Evolutionary conservation across 1,139 yeast genomes (phyloP).

Genomic region (Candida albicans): DNA sequence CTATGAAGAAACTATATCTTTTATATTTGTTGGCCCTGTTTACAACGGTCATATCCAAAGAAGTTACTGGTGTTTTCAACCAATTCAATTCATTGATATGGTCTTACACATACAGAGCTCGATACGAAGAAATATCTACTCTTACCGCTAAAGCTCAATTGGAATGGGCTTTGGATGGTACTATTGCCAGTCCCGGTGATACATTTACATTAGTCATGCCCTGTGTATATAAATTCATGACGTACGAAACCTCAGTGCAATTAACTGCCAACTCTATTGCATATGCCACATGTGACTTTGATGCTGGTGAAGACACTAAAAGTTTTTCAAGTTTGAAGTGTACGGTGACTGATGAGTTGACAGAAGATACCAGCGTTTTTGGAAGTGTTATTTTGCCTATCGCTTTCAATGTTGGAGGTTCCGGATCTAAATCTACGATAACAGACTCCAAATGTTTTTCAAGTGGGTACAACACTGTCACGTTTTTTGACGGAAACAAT

Average conservation of each 20-base stretch:
- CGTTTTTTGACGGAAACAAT: constrained; percentile 29
- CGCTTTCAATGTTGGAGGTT: constrained; percentile 27
- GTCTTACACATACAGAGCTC: constrained; percentile 1
- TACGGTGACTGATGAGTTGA: constrained; percentile 20
- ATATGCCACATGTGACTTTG: constrained; percentile 29
- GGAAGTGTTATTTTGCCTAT: constrained; percentile 29
- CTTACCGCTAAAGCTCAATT: constrained; percentile 29
- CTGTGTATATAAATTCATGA: constrained; percentile 32
- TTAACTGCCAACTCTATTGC: constrained; percentile 19
- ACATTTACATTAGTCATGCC: constrained; percentile 33
- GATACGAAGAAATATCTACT: constrained; percentile 13
- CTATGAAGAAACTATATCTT: neutral
- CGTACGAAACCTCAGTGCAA: constrained; percentile 15
- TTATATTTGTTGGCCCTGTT: neutral
- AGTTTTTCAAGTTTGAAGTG: constrained; percentile 27
- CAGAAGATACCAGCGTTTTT: constrained; percentile 14
- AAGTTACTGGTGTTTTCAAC: constrained; percentile 7
- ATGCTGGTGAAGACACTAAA: constrained; percentile 24
- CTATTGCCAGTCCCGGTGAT: constrained; percentile 27
- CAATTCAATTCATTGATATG: constrained; percentile 4
- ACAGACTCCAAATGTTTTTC: constrained; percentile 20
- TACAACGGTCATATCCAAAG: neutral
- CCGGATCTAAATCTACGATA: constrained; percentile 21
- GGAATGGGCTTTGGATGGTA: constrained; percentile 26
- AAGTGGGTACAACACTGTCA: constrained; percentile 26